phyloP scores from a whole-genome alignment of 1,284 basidiomycete species.

The Malassezia obtusa region DNA sequence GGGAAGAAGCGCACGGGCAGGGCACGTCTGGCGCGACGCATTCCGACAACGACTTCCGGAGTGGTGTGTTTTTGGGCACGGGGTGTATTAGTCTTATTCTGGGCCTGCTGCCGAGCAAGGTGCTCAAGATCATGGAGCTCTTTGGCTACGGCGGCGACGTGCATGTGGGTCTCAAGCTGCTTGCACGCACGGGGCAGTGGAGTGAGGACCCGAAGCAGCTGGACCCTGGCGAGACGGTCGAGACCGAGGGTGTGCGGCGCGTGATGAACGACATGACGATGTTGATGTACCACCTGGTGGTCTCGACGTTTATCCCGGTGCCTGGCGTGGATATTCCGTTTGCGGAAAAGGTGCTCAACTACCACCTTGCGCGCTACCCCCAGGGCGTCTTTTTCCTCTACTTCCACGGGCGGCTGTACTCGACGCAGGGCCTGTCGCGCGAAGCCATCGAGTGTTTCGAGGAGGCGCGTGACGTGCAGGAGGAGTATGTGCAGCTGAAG shows the following conservation, averaged over 20 bases:
- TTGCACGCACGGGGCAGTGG: conserved; percentile 37
- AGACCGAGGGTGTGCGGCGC: conserved; percentile 30
- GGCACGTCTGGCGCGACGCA: conserved; percentile 6
- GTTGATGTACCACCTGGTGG: conserved; percentile 42
- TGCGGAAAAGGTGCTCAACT: conserved; percentile 45
- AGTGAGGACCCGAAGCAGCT: conserved; percentile 16
- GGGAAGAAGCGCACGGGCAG: conserved; percentile 28
- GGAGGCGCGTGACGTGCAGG: conserved; percentile 39
- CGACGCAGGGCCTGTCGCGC: conserved; percentile 37
- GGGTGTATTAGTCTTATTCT: conserved; percentile 46
- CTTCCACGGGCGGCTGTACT: conserved; percentile 46
- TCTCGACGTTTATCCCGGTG: conserved; percentile 46
- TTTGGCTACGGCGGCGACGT: conserved; percentile 46
- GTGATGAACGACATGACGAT: conserved; percentile 44
- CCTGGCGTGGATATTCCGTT: conserved; percentile 41
- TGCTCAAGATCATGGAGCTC: conserved; percentile 47
- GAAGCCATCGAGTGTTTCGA: conserved; percentile 37
- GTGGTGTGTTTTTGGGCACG: conserved; percentile 44
- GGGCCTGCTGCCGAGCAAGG: conserved; percentile 42
- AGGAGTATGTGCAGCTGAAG: conserved; percentile 45
- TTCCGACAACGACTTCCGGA: conserved; percentile 44
- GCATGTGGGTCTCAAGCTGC: conserved; percentile 31
- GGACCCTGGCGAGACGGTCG: conserved; percentile 23
- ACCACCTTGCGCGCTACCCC: conserved; percentile 42
- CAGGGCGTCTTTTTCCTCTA: conserved; percentile 47